These are phyloP conservation scores for Talaromyces proteolyticus DNA, from an alignment of 495 filamentous ascomycete species.

Conservation along the genomic window DNA sequence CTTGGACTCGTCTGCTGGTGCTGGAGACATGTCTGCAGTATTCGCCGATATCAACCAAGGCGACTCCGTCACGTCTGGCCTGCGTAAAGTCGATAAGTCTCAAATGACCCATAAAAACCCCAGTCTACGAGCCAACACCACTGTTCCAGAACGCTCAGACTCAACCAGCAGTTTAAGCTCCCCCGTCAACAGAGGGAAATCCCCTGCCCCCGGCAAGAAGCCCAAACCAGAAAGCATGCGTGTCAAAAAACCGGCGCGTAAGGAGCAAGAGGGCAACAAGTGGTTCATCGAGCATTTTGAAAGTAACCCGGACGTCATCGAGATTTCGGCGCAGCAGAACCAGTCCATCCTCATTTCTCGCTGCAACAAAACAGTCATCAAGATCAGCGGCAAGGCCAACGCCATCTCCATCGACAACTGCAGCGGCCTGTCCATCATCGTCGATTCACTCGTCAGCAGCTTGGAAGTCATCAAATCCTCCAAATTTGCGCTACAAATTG, in stretches of 20 bases:
- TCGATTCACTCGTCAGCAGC: slow-evolving; percentile 84
- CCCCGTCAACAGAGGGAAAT: slow-evolving; percentile 56
- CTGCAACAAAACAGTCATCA: slow-evolving; percentile 86
- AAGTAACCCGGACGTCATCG: slow-evolving; percentile 54
- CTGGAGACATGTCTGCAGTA: slow-evolving; percentile 69
- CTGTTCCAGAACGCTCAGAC: slow-evolving; percentile 52
- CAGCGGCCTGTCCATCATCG: slow-evolving; percentile 71
- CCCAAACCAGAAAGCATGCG: slow-evolving; percentile 95
- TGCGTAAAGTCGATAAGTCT: slow-evolving; percentile 88
- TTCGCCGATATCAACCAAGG: slow-evolving; percentile 90
- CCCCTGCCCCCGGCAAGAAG: slow-evolving; percentile 79
- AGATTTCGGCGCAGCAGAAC: slow-evolving; percentile 70
- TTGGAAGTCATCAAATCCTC: slow-evolving; percentile 92
- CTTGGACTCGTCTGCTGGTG: slow-evolving; percentile 22
- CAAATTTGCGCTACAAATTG: slow-evolving; percentile 86
- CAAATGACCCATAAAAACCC: slow-evolving; percentile 99
- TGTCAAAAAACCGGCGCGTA: slow-evolving; percentile 84
- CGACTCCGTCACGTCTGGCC: slow-evolving; percentile 72
- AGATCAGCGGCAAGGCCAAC: slow-evolving; percentile 88
- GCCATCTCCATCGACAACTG: slow-evolving; percentile 92
- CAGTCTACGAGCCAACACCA: slow-evolving; percentile 66
- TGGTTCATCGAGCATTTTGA: slow-evolving; percentile 97
- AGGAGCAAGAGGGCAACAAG: slow-evolving; percentile 90
- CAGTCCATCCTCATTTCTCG: slow-evolving; percentile 90
- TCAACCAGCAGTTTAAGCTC: slow-evolving; percentile 38